phyloP scores from a whole-genome alignment of 306 rosid species.

The Myrica gale region DNA sequence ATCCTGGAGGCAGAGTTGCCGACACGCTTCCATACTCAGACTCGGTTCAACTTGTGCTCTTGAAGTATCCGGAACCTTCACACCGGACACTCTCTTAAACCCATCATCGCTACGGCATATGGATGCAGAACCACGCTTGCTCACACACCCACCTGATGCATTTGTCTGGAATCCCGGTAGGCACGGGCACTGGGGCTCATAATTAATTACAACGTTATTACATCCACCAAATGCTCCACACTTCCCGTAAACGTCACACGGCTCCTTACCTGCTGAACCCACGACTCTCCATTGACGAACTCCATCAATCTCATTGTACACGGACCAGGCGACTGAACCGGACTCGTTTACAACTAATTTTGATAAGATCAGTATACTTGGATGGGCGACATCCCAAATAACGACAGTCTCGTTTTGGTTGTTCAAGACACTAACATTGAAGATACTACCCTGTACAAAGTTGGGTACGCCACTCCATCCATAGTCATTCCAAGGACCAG shows the following conservation, averaged over 20 bases:
- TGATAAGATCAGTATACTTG: not conserved
- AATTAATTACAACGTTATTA: not conserved
- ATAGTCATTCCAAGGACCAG: slow-evolving; percentile 40
- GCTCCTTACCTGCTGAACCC: not conserved
- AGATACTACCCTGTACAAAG: accelerated
- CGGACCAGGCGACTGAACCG: accelerated
- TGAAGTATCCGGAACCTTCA: slow-evolving; percentile 38
- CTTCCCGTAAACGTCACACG: not conserved
- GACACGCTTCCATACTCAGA: not conserved
- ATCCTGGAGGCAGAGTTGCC: not conserved
- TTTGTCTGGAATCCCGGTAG: slow-evolving; percentile 29
- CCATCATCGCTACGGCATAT: slow-evolving; percentile 41
- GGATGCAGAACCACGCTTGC: slow-evolving; percentile 13
- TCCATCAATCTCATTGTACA: accelerated
- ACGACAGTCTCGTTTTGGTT: not conserved
- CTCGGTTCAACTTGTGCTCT: not conserved
- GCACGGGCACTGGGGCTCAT: not conserved
- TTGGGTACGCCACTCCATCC: not conserved
- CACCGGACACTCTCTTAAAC: slow-evolving; percentile 22
- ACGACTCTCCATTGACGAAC: not conserved
- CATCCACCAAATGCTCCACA: not conserved
- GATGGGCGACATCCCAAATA: not conserved
- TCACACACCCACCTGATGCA: slow-evolving; percentile 30
- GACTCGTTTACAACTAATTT: not conserved
- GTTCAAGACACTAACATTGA: not conserved